Base-by-base conservation (phyloP, 1,284 basidiomycete genomes). In the Rhodotorula sp. region DNA sequence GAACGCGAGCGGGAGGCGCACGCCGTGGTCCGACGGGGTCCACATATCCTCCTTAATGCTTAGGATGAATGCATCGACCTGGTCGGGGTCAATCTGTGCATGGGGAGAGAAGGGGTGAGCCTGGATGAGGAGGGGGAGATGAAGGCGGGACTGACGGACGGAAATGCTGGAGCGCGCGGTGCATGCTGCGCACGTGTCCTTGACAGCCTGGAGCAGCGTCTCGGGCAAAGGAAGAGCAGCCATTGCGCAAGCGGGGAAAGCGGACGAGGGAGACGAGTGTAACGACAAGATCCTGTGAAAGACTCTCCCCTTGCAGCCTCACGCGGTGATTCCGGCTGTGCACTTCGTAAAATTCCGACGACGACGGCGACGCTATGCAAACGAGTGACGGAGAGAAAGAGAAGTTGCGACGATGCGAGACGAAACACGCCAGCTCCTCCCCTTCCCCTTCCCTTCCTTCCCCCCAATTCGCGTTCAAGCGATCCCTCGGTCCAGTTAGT, bases 1-100 rank as follows among this genome's bases (percentile, higher is more conserved):
- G 78, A 92, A 93, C 13, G 88, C 87, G 58, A 93, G 85, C 9
- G 91, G 91, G 64, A 93, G 83, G 6, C 72, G 54, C 21, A 76
- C 63, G n/a, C 75, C 75, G 34, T 74, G 72, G 54, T 22, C 39
- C 21, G 8, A 15, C 2, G 37, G n/a, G 10, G 27, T 64, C 73
- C 70, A 74, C 32, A 34, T 50, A 0, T 39, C 25, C 12, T 51
- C 44, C 10, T 44, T 19, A 19, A 72, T 41, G 15, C 36, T 32
- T 17, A 19, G n/a, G 29, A 75, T 53, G 67, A 63, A 75, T 0
- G 8, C 0, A 37, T 72, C 70, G 39, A 75, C 58, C 0, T 56
- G 41, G 0, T 21, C 13, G 27, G 51, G 34, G 27, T 70, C 44
- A 27, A 75, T 44, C 73, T 75, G 62, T 25, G 12, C 25, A 27